Evolutionary conservation across 768 basidiomycete species (phyloP), one percentile per base, ranked within the genome.

Genomic region (Tephrocybe sp.): DNA sequence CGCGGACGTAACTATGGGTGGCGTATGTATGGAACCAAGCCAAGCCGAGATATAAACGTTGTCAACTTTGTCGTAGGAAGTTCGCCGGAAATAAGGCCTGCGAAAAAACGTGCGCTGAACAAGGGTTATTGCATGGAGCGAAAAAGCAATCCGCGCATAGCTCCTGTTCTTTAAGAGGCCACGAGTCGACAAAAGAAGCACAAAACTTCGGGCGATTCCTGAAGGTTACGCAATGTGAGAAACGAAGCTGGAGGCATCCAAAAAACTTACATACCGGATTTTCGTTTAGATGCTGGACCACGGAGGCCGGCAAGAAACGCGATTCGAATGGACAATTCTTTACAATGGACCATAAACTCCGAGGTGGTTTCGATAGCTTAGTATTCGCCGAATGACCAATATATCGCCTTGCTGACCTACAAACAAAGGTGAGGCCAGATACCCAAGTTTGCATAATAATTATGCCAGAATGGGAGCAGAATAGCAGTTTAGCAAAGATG

Each of bases 211-310:
- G 43, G 34, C 5, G 11, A 49, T 54, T 46, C 49, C 53, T 50
- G 53, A 47, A 55, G 42, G n/a, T 47, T 15, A 27, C 39, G 37
- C 25, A 11, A 38, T 52, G 45, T 52, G 45, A 47, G 44, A 54
- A 42, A 33, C 29, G 34, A 42, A 46, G 49, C 41, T 21, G 34
- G 42, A 52, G 22, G 11, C 29, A 52, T 44, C 16, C 15, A 18
- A 46, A 39, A 29, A 41, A 5, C 30, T 43, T 39, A 49, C 29
- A 44, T 25, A 40, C 47, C 42, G 51, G 51, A 52, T 52, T 46
- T 40, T 47, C 40, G 45, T 23, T 41, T 48, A 8, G 16, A n/a
- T 34, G 9, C 18, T 47, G 15, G 45, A 34, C 47, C 52, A 53
- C 46, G 52, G 52, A 48, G 42, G 44, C 46, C 47, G 42, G 52